These are phyloP conservation scores for Coemansia nantahalensis DNA, from an alignment of 192 early-diverging fungal species.

Conservation along the genomic window DNA sequence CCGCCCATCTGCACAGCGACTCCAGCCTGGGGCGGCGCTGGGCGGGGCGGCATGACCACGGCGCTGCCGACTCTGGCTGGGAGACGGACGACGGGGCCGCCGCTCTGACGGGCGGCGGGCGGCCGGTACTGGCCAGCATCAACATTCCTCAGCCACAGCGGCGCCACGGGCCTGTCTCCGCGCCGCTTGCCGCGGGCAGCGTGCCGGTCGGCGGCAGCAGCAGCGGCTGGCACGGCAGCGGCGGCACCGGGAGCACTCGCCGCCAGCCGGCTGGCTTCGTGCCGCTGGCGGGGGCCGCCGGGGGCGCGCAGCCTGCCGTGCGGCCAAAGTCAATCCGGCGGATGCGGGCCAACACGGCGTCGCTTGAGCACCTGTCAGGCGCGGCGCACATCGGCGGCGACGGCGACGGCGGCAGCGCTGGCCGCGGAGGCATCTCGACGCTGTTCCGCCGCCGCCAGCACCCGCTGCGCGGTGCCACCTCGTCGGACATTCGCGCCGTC, in stretches of 20 bases:
- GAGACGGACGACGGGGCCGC: slow-evolving; percentile 43
- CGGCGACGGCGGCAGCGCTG: slow-evolving; percentile 1
- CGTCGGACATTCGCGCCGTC: slow-evolving; percentile 39
- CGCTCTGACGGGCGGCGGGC: too few species aligned
- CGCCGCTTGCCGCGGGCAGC: slow-evolving; percentile 15
- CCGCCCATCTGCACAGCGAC: neutral
- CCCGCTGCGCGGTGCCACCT: slow-evolving; percentile 38
- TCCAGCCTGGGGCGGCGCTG: neutral
- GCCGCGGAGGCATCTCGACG: slow-evolving; percentile 24
- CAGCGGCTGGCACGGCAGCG: neutral
- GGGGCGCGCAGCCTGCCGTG: slow-evolving; percentile 1
- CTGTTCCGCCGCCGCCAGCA: slow-evolving; percentile 44
- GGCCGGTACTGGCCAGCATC: slow-evolving; percentile 12
- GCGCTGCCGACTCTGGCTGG: slow-evolving; percentile 41
- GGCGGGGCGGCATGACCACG: neutral
- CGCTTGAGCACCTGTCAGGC: slow-evolving; percentile 31
- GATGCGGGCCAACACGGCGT: slow-evolving; percentile 46
- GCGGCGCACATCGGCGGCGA: neutral
- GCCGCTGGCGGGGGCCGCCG: slow-evolving; percentile 15
- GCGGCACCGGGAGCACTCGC: slow-evolving; percentile 10
- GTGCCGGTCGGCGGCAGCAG: neutral
- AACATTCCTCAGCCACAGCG: slow-evolving; percentile 22
- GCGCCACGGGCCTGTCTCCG: slow-evolving; percentile 27
- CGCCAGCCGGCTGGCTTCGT: slow-evolving; percentile 18
- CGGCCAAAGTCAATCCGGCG: slow-evolving; percentile 37